Evolutionary conservation across 164 flowering plant genomes (phyloP), one percentile per base, ranked within the genome.

Genomic region (Berberis vulgaris): DNA sequence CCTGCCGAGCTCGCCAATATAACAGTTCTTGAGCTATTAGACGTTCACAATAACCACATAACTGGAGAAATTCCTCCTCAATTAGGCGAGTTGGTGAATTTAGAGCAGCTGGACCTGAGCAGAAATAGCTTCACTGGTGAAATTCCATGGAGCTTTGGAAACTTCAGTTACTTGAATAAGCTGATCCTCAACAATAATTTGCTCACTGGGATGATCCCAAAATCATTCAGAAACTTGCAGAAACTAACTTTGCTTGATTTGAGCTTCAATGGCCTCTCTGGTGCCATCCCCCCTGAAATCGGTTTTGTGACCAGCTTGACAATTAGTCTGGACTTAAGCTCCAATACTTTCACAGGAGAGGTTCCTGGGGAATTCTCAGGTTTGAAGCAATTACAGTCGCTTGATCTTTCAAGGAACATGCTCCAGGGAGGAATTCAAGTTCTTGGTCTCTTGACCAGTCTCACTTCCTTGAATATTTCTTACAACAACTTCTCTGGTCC

Each of bases 41-140:
- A 91, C 77, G 85, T 95, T 53, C 92, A 88, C 65, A 86, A 86
- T 57, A 95, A 95, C 68, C 74, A 85, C 61, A 57, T 95, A 4
- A 86, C 83, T 7, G 98, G 99, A 38, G 86, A 82, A 39, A 84
- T 95, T 8, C 99, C 98, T 1, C 7, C 76, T 41, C 78, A 79
- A 78, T 69, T 95, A 7, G 96, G 96, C 2, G 80, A 76, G 61
- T 82, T 91, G 50, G 83, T 84, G 54, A 89, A 87, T 68, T 76
- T 95, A 49, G 96, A 95, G 84, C 91, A 83, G 79, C 92, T 95
- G 71, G 99, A 95, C 77, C 83, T 91, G 13, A 90, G 97, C 62
- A 72, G 80, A 64, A 95, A 95, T 77, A 82, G 94, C 66, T 89
- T 91, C 72, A 74, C 80, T 0, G 97, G 97, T 8, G 84, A 74